Evolutionary conservation across 805 yeast genomes (phyloP).

Genomic region (Candida silvicultrix): DNA sequence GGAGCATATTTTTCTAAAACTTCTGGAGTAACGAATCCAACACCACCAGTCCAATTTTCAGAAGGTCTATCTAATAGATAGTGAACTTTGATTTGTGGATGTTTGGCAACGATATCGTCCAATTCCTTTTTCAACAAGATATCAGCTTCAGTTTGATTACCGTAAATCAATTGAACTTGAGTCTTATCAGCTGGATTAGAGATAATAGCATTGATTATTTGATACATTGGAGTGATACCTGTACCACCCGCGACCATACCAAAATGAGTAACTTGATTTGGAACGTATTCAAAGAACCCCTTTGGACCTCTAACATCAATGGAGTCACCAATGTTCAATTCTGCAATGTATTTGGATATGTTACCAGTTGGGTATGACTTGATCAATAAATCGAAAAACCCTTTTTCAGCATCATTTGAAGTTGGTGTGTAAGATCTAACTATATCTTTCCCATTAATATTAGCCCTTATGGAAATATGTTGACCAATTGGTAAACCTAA

Average conservation of each 20-base stretch:
- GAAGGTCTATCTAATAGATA: constrained; percentile 71
- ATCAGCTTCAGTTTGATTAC: constrained; percentile 75
- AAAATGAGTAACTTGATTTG: constrained; percentile 66
- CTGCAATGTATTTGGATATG: constrained; percentile 68
- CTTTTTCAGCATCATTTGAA: constrained; percentile 70
- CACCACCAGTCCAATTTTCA: constrained; percentile 67
- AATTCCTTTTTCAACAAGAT: constrained; percentile 77
- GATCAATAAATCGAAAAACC: constrained; percentile 79
- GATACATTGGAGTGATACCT: constrained; percentile 95
- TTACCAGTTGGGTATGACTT: constrained; percentile 84
- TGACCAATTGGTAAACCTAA: constrained; percentile 93
- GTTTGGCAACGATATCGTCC: constrained; percentile 51
- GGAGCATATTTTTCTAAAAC: constrained; percentile 62
- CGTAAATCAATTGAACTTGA: constrained; percentile 67
- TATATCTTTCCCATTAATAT: constrained; percentile 71
- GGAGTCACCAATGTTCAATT: constrained; percentile 70
- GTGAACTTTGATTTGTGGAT: constrained; percentile 57
- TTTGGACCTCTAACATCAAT: constrained; percentile 85
- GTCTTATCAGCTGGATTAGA: constrained; percentile 75
- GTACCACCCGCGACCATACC: constrained; percentile 98
- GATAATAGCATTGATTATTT: constrained; percentile 77
- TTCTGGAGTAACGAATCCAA: constrained; percentile 78
- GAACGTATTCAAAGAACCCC: constrained; percentile 78
- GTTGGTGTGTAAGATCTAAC: constrained; percentile 89
- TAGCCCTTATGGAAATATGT: constrained; percentile 77